Percentiles rank a stretch among this genome's conserved stretches.
Conservation (phyloP, 2,329 filamentous ascomycete species). For the Fusarium sp. region DNA sequence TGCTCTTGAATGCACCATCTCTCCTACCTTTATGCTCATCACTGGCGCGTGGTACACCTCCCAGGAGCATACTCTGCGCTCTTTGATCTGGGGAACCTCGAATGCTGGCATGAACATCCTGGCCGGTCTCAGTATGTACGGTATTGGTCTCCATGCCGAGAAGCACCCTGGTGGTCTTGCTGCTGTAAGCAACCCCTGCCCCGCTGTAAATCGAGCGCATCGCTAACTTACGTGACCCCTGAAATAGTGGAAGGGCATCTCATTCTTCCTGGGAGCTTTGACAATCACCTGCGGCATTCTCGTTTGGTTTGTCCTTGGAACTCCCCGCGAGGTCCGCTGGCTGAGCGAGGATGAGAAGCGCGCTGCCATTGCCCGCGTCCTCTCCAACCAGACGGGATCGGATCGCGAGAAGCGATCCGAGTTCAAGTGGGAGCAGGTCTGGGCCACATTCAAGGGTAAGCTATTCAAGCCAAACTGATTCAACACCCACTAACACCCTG, state of each 20-base stretch:
- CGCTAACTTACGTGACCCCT: not conserved
- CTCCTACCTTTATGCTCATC: constrained; percentile 48
- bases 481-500: not conserved
- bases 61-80: constrained; percentile 46
- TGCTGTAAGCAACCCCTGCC: not conserved
- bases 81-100: constrained; percentile 49
- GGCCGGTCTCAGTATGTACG: constrained; percentile 47
- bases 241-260: not conserved
- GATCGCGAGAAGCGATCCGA: constrained; percentile 43
- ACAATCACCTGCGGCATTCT: constrained; percentile 41
- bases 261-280: constrained; percentile 45
- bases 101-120: constrained; percentile 50
- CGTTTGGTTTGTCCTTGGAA: constrained; percentile 47
- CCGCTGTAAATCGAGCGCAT: not conserved
- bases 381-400: constrained; percentile 45
- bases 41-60: constrained; percentile 50
- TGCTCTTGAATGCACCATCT: constrained; percentile 46
- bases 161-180: constrained; percentile 38
- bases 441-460: constrained; percentile 42
- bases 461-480: not conserved
- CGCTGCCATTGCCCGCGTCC: constrained; percentile 44
- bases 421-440: constrained; percentile 47
- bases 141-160: constrained; percentile 36
- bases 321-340: constrained; percentile 48
- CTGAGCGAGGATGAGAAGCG: constrained; percentile 47